phyloP scores from a whole-genome alignment of 2,329 filamentous ascomycete genomes.

The Trichoderma atroviride region DNA sequence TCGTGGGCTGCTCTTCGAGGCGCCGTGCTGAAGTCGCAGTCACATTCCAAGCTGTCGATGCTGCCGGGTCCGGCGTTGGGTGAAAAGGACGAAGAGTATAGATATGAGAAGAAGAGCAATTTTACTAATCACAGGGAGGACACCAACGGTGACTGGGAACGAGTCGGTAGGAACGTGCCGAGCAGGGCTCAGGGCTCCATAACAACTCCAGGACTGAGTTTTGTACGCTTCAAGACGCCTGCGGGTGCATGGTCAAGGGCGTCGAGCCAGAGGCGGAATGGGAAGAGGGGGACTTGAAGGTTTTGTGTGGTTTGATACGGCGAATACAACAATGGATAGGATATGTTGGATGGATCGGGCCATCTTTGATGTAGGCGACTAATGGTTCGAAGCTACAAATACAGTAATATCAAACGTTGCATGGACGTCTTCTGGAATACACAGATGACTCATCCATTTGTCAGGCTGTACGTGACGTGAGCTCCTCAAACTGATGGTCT shows the following conservation, averaged over 20 bases:
- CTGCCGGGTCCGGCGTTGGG: conserved; percentile 38
- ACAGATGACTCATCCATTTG: neutral
- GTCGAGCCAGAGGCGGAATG: conserved; percentile 38
- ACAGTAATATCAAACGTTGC: neutral
- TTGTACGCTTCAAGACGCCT: conserved; percentile 55
- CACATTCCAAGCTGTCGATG: conserved; percentile 32
- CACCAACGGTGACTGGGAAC: conserved; percentile 35
- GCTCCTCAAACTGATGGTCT: neutral
- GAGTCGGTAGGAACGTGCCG: conserved; percentile 33
- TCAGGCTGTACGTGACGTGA: neutral
- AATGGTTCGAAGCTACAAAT: neutral
- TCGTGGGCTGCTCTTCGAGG: conserved; percentile 57
- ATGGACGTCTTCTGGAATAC: neutral
- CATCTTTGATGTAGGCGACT: neutral
- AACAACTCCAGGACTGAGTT: conserved; percentile 47
- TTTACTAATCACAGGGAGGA: neutral
- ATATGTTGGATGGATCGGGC: neutral
- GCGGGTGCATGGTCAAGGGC: conserved; percentile 52
- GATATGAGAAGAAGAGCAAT: conserved; percentile 28
- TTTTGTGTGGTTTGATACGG: neutral
- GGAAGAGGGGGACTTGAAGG: conserved; percentile 18
- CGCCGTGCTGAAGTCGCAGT: conserved; percentile 42
- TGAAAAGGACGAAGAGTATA: conserved; percentile 38
- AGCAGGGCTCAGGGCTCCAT: conserved; percentile 31
- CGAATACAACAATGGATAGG: too few relatives aligned